Evolutionary conservation across 257 asterid species (phyloP).

Genomic region (Forsythia suspensa): DNA sequence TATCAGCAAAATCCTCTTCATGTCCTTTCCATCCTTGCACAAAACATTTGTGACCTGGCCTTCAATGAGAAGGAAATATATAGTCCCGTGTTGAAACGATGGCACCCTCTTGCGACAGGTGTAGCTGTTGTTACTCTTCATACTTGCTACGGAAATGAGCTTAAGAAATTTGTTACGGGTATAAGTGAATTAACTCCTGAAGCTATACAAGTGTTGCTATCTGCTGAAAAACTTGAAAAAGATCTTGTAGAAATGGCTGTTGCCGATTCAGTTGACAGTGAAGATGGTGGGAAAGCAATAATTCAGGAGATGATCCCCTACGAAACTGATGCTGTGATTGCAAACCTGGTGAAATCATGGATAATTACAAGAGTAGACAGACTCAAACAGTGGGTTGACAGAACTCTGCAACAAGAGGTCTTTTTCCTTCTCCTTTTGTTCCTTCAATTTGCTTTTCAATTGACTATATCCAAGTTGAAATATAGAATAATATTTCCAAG

Average conservation of each 20-base stretch:
- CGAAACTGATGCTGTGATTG: constrained; percentile 81
- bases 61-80: constrained; percentile 90
- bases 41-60: constrained; percentile 69
- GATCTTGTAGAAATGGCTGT: constrained; percentile 93
- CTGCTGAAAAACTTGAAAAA: constrained; percentile 86
- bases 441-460: not conserved
- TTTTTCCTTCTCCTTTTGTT: constrained; percentile 13
- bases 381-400: constrained; percentile 79
- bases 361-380: constrained; percentile 73
- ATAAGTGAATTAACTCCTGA: constrained; percentile 86
- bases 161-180: constrained; percentile 61
- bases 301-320: constrained; percentile 95
- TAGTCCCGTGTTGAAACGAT: constrained; percentile 74
- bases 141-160: constrained; percentile 75
- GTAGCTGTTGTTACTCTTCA: constrained; percentile 93
- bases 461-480: not conserved
- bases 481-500: not conserved
- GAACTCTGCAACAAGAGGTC: constrained; percentile 90
- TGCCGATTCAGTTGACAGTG: constrained; percentile 84
- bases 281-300: constrained; percentile 93
- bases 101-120: constrained; percentile 89
- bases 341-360: constrained; percentile 76
- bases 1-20: constrained; percentile 72
- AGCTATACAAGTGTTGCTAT: constrained; percentile 84
- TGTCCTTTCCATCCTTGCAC: constrained; percentile 74